These are phyloP conservation scores for Cystofilobasidium macerans DNA, from an alignment of 768 basidiomycete species.

Conservation along the genomic window DNA sequence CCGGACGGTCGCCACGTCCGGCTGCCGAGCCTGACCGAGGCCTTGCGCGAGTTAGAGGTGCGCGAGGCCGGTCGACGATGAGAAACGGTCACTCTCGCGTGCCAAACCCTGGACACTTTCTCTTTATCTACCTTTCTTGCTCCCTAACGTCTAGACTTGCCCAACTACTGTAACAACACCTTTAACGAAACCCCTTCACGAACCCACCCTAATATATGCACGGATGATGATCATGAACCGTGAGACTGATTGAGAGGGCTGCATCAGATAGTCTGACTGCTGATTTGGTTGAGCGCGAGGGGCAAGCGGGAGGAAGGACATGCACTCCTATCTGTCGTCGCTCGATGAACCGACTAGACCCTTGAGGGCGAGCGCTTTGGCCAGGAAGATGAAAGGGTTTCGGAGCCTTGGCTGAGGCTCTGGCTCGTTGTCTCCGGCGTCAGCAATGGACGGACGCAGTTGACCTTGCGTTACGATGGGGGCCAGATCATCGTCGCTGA, in stretches of 20 bases:
- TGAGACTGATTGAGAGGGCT: too few species aligned
- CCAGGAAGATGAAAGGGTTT: not conserved
- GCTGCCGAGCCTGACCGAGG: not conserved
- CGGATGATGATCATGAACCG: too few species aligned
- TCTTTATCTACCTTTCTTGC: not conserved
- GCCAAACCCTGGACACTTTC: too few species aligned
- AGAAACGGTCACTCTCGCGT: too few species aligned
- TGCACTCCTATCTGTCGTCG: not conserved
- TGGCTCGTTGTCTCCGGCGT: not conserved
- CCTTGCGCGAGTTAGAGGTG: not conserved
- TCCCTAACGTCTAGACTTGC: not conserved
- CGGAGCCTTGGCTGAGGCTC: not conserved
- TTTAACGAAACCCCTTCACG: not conserved
- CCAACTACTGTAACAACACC: not conserved
- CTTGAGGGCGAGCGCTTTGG: not conserved
- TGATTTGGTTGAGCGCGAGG: too few species aligned
- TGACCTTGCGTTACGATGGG: too few species aligned
- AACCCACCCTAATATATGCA: not conserved
- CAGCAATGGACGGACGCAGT: too few species aligned
- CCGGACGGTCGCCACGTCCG: not conserved
- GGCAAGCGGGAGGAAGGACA: too few species aligned
- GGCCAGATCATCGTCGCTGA: too few species aligned
- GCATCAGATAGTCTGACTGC: too few species aligned
- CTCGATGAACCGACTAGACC: not conserved
- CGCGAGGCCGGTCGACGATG: not conserved